A percentile compares a stretch with the other conserved stretches of the same genome.
Evolutionary conservation across 176 grass and related monocot genomes (phyloP).

Genomic region (Aechmea fasciata): DNA sequence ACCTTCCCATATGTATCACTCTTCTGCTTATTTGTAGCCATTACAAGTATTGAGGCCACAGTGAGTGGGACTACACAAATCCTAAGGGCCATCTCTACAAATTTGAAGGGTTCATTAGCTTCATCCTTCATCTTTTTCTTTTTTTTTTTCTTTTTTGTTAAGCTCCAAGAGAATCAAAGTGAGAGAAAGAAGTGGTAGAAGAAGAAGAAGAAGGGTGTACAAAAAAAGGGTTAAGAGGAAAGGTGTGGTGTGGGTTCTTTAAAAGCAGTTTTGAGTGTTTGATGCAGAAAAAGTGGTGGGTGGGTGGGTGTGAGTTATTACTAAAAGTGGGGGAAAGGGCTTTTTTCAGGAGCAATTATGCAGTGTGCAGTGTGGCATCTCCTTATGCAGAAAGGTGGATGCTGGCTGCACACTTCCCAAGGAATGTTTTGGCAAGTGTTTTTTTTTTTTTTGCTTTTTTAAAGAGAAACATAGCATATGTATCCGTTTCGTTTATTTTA

Average conservation of each 20-base stretch:
- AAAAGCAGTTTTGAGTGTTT: not conserved
- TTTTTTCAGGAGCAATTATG: too few relatives aligned
- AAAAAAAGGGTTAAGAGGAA: constrained; percentile 5
- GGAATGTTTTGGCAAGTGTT: too few relatives aligned
- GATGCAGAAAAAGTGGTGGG: not conserved
- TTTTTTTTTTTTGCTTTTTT: too few relatives aligned
- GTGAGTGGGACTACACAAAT: constrained; percentile 54
- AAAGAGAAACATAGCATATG: too few relatives aligned
- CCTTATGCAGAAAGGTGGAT: too few relatives aligned
- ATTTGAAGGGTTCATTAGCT: constrained; percentile 10
- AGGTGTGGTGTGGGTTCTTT: not conserved
- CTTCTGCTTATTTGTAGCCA: constrained; percentile 58
- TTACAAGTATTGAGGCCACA: constrained; percentile 49
- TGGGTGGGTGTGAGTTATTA: too few relatives aligned
- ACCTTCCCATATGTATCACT: constrained; percentile 74
- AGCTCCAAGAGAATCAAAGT: constrained; percentile 2
- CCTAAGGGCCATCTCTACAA: constrained; percentile 52
- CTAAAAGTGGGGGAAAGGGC: too few relatives aligned
- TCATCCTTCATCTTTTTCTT: not conserved
- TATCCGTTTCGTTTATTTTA: too few relatives aligned
- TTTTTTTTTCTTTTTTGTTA: too few relatives aligned
- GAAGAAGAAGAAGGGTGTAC: not conserved
- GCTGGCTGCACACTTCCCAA: too few relatives aligned
- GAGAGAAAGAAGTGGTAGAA: not conserved
- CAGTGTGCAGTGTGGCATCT: too few relatives aligned